phyloP scores from a whole-genome alignment of 345 rosid species.

The Gynandropsis gynandra region DNA sequence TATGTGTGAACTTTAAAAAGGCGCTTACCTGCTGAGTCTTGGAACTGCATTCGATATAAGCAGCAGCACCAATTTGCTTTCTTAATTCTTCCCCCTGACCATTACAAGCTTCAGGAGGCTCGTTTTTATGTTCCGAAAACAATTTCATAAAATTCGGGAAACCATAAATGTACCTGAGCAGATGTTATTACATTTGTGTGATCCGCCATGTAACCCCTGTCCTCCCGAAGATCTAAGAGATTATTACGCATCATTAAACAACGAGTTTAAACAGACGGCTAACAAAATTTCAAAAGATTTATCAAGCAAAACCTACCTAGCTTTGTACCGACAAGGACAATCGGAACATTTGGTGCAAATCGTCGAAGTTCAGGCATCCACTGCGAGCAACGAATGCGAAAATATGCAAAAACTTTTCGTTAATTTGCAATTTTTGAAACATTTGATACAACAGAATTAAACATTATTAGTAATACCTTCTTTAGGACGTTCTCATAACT shows the following conservation, averaged over 20 bases:
- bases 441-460: background rate
- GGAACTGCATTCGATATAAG: slow-evolving; percentile 95
- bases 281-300: background rate
- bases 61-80: slow-evolving; percentile 92
- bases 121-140: background rate
- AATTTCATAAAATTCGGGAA: background rate
- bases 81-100: slow-evolving; percentile 86
- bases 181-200: slow-evolving; percentile 64
- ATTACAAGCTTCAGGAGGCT: slow-evolving; percentile 7
- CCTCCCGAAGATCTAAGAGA: slow-evolving; percentile 75
- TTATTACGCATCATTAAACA: background rate
- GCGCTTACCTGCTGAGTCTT: slow-evolving; percentile 85
- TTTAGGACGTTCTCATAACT: slow-evolving; percentile 95
- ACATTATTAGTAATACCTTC: slow-evolving; percentile 46
- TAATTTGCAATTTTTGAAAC: background rate
- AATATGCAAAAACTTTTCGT: background rate
- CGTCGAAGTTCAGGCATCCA: slow-evolving; percentile 99
- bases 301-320: slow-evolving; percentile 42
- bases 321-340: slow-evolving; percentile 95
- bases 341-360: slow-evolving; percentile 92
- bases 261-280: background rate
- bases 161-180: slow-evolving; percentile 46
- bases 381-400: slow-evolving; percentile 36
- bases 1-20: background rate
- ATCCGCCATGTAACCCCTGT: slow-evolving; percentile 60